Conservation (phyloP, 768 basidiomycete genomes). For the Lyophyllum decastes region DNA sequence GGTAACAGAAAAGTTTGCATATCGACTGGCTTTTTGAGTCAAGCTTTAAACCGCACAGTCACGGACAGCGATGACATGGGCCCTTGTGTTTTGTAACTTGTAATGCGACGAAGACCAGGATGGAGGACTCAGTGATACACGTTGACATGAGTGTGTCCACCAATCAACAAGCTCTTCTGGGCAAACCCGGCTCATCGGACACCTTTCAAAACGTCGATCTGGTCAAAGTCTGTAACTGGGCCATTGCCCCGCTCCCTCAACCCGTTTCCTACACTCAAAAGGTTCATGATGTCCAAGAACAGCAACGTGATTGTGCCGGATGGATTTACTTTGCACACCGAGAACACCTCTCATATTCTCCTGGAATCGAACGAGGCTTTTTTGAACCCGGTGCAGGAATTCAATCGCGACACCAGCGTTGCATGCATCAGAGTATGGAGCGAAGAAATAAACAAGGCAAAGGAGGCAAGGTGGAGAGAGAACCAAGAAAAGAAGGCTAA, state of each 20-base stretch:
- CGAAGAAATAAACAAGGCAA: constrained; percentile 64
- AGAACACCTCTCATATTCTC: constrained; percentile 81
- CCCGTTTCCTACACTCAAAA: not conserved
- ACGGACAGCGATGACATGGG: too few relatives aligned
- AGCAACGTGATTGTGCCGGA: constrained; percentile 53
- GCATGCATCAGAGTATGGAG: constrained; percentile 91
- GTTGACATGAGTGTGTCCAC: too few relatives aligned
- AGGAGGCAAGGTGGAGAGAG: constrained; percentile 61
- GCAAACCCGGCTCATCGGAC: not conserved
- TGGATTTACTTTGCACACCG: constrained; percentile 77
- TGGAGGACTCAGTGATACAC: too few relatives aligned
- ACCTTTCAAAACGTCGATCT: constrained; percentile 19
- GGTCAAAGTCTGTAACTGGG: constrained; percentile 18
- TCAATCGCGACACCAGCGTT: constrained; percentile 93
- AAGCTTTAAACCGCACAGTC: too few relatives aligned
- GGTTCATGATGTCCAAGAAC: constrained; percentile 23
- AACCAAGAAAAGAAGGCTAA: constrained; percentile 50
- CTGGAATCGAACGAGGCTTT: constrained; percentile 85
- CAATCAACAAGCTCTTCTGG: too few relatives aligned
- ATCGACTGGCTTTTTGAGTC: constrained; percentile 33
- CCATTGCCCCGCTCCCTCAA: constrained; percentile 23
- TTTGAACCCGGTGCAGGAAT: constrained; percentile 96
- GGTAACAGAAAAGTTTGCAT: constrained; percentile 70
- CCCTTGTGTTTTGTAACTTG: too few relatives aligned
- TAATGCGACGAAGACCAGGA: too few relatives aligned